These are phyloP conservation scores for Flaveria brownii DNA, from an alignment of 129 eudicot species.

Conservation along the genomic window DNA sequence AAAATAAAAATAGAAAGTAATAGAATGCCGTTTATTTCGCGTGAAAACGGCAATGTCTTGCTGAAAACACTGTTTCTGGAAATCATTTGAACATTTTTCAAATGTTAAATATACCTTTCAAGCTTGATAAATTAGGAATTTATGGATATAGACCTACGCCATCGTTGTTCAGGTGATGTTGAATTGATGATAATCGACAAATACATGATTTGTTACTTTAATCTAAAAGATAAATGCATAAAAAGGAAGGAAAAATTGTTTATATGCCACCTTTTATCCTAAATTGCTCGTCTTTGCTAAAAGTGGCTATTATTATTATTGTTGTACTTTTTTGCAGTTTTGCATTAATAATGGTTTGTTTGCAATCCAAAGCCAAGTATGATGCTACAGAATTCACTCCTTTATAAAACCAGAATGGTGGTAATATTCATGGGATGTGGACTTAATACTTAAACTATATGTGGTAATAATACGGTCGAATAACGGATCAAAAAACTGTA, in stretches of 20 bases:
- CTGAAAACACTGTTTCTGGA: slow-evolving; percentile 4
- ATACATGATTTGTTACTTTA: neutral
- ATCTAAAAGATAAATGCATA: neutral
- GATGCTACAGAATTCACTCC: too few species aligned
- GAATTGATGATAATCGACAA: neutral
- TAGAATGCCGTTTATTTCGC: neutral
- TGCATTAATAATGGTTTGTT: neutral
- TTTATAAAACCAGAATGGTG: neutral
- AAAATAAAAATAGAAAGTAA: neutral
- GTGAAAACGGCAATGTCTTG: slow-evolving; percentile 1
- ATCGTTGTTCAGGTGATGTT: too few species aligned
- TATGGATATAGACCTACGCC: neutral
- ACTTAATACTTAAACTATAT: neutral
- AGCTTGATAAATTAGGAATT: neutral
- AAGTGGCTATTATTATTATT: neutral
- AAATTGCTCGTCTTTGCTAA: neutral
- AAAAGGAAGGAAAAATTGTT: neutral
- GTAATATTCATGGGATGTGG: neutral
- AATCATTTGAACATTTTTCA: neutral
- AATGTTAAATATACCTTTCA: slow-evolving; percentile 10
- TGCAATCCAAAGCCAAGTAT: neutral
- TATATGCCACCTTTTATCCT: neutral
- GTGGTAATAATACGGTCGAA: neutral
- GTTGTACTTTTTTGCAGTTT: neutral
- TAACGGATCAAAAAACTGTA: neutral